Base-by-base conservation (phyloP, 31 red algal genomes). In the Bonnemaisonia californica region DNA sequence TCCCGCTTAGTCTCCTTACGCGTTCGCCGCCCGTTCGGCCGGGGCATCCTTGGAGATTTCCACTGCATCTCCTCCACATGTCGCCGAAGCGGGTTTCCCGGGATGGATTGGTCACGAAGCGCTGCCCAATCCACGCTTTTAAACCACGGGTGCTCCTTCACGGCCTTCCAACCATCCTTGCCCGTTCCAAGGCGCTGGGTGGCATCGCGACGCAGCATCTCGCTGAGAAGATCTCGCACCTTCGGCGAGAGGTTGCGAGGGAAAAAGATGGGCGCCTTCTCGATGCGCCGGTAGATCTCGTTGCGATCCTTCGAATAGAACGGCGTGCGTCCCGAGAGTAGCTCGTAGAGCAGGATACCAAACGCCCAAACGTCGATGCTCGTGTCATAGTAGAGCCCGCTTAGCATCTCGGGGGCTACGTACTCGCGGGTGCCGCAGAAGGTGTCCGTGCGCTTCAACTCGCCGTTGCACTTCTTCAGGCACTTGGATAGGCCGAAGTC, bases 381-480 rank as follows among this genome's bases (percentile, higher is more conserved):
- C 33, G 76, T 85, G 61, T 89, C 91, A 63, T 98, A 98, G 2
- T 47, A 62, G 38, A 80, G 72, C 40, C 90, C 90, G 37, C 85
- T 77, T 39, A 97, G 81, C 95, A 93, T 91, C 65, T 97, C 95
- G 19, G 95, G 95, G 39, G 90, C 79, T 54, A 97, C 92, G 42
- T 93, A 93, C 72, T 89, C 89, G 37, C 76, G 82, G 41, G 95
- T 97, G 19, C 95, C 95, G 47, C 93, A 96, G 42, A 96, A 96
- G 1, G 93, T 88, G 31, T 94, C 67, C 27, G 91, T 84, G 9
- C 77, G 63, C n/a, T 61, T 65, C 37, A 85, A 64, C 7, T 84
- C 66, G 34, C 84, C 82, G 16, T 80, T 65, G n/a, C 64, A 64
- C 27, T 76, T 38, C 45, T 45, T 67, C 0, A 93, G 57, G 3